phyloP scores from a whole-genome alignment of 108 stramenopile genomes.

The Mediolabrus comicus region DNA sequence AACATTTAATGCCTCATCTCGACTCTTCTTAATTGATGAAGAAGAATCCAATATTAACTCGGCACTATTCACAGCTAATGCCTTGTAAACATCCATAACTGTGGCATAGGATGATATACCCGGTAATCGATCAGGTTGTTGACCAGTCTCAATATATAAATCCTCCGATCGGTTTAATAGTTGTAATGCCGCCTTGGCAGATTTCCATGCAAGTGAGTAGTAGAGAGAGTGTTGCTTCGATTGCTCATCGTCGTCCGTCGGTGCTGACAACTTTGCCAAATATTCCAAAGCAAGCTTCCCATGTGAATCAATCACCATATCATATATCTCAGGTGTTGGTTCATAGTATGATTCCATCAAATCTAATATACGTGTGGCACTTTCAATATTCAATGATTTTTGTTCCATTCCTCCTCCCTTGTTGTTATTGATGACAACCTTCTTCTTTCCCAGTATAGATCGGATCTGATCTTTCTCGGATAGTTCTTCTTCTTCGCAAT shows the following conservation, averaged over 20 bases:
- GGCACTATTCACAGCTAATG: constrained; percentile 17
- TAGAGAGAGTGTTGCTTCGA: not conserved
- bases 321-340: constrained; percentile 14
- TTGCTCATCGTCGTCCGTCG: not conserved
- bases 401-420: not conserved
- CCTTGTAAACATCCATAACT: constrained; percentile 39
- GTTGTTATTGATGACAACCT: not conserved
- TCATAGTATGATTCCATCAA: constrained; percentile 35
- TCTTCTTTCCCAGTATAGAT: constrained; percentile 19
- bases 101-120: constrained; percentile 31
- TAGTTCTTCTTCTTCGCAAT: constrained; percentile 2
- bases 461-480: constrained; percentile 2
- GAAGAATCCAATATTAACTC: not conserved
- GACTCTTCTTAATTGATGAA: constrained; percentile 12
- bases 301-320: constrained; percentile 28
- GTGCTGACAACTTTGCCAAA: not conserved
- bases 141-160: constrained; percentile 31
- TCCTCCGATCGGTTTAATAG: constrained; percentile 37
- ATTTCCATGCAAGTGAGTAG: constrained; percentile 19
- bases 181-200: constrained; percentile 19
- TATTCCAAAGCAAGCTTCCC: constrained; percentile 21
- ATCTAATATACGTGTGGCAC: constrained; percentile 27
- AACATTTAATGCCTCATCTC: constrained; percentile 35
- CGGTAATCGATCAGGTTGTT: constrained; percentile 8
- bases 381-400: not conserved